A percentile compares a stretch with the other conserved stretches of the same genome.
phyloP scores from a whole-genome alignment of 257 asterid genomes.

The Solanum megistacrolobum region DNA sequence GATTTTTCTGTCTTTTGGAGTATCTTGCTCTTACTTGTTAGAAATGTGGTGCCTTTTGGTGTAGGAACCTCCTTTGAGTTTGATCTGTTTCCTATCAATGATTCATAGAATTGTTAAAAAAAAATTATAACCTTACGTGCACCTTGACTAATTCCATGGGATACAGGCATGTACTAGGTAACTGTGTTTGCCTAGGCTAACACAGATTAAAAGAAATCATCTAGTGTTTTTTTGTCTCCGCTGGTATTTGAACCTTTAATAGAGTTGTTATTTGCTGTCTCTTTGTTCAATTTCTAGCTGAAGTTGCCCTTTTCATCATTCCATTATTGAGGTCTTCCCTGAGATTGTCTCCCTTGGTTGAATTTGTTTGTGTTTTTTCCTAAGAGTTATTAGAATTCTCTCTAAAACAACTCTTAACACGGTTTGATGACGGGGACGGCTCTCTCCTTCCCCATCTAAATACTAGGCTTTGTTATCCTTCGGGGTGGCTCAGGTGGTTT shows the following conservation, averaged over 20 bases:
- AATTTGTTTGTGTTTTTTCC: not conserved
- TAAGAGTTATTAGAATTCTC: not conserved
- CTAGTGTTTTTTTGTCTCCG: not conserved
- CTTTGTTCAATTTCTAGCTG: not conserved
- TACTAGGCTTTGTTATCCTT: not conserved
- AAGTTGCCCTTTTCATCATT: not conserved
- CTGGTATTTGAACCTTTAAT: not conserved
- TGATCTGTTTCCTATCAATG: not conserved
- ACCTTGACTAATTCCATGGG: not conserved
- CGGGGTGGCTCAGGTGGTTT: not conserved
- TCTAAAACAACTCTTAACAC: not conserved
- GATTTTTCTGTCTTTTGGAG: not conserved
- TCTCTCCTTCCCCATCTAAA: not conserved
- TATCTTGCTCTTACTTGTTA: not conserved
- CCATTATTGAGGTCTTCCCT: not conserved
- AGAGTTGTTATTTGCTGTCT: not conserved
- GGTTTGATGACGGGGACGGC: not conserved
- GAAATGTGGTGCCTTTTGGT: not conserved
- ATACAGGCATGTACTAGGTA: not conserved
- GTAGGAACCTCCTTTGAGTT: not conserved
- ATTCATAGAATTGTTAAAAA: not conserved
- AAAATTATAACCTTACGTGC: not conserved
- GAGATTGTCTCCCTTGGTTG: not conserved
- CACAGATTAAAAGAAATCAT: not conserved
- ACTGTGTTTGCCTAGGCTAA: not conserved